Base-by-base conservation (phyloP, 495 filamentous ascomycete genomes). In the Aspergillus baeticus region DNA sequence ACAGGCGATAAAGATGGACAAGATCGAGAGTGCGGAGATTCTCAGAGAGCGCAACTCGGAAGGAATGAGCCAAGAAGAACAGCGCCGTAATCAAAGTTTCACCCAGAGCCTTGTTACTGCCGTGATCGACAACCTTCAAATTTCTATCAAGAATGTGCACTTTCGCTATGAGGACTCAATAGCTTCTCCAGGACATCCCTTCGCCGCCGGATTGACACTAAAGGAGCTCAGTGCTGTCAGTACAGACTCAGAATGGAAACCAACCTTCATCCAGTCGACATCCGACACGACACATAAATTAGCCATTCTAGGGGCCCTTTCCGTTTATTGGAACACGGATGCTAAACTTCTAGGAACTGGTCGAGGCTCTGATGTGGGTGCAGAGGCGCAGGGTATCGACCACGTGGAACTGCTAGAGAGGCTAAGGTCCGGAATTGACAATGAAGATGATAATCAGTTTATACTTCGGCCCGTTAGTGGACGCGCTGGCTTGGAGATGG, bases 321-420 rank as follows among this genome's bases (percentile, higher is more conserved):
- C 94, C 2, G 82, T 97, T 2, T 98, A 98, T 74, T 98, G 95
- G 95, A 92, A 98, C 67, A 98, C 94, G 8, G 92, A 98, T 73
- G 82, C 91, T 8, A 76, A 84, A 31, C 81, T 98, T 3, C 72
- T 97, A 53, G 90, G 91, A 6, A 84, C 85, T 15, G 91, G 92
- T 1, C 81, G 79, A 38, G 84, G 83, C 10, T 74, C 73, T 37
- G 75, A 82, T 50, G 67, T 77, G 35, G 81, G 80, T 26, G 82
- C 88, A 35, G 84, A 89, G 61, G 82, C 84, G 8, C 80, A 87
- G 58, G 80, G 82, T 1, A 78, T 83, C 10, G 81, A 80, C 15
- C 90, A 93, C 57, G 84, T 83, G 20, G 86, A 89, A 38, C 79
- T 96, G 69, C 80, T 96, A 49, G 72, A 83, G 21, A 87, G 83